Evolutionary conservation across 2,329 filamentous ascomycete species (phyloP), one percentile per base, ranked within the genome.

Genomic region (Cladosporium sp.): DNA sequence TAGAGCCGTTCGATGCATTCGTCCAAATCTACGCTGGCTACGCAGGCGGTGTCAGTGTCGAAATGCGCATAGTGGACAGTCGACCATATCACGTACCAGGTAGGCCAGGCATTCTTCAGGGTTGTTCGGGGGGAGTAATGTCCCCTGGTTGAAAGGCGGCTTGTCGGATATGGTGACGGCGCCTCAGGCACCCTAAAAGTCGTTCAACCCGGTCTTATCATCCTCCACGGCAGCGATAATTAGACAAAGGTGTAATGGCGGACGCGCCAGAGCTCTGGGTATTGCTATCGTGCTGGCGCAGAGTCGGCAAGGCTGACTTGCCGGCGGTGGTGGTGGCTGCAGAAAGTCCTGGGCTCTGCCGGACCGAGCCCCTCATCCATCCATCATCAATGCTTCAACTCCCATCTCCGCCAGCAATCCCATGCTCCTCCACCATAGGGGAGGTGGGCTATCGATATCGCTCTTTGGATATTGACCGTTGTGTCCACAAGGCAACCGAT

Each of bases 1-100:
- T 97, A 97, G 48, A 99, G 82, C 60, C 92, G 87, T 68, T 89
- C 84, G 74, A 99, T 97, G 75, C 93, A 99, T 80, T 97, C 90
- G 76, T 99, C 93, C 64, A 99, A 83, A 72, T 99, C 92, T 74
- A 99, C 91, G 73, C 89, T 96, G 62, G 88, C 91, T 95, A 64
- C 32, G 19, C 22, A 5, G 12, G 2, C 4, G 11, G 17, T 20
- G 37, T 41, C 27, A 43, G 47, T 27, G 5, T 27, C 22, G 22
- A 27, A 27, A 9, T 9, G 22, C 22, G 22, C 22, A 9, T 4
- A 5, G 22, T 27, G 22, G 22, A 9, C 22, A 9, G 9, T 9
- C 9, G 22, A 9, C 9, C 22, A 27, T 27, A 4, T 20, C 30
- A 58, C 71, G 54, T 72, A 77, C 74, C 72, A 57, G 74, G 74